A percentile compares a stretch with the other conserved stretches of the same genome.
phyloP scores from a whole-genome alignment of 1,284 basidiomycete genomes.

The Trichosporon faecale region DNA sequence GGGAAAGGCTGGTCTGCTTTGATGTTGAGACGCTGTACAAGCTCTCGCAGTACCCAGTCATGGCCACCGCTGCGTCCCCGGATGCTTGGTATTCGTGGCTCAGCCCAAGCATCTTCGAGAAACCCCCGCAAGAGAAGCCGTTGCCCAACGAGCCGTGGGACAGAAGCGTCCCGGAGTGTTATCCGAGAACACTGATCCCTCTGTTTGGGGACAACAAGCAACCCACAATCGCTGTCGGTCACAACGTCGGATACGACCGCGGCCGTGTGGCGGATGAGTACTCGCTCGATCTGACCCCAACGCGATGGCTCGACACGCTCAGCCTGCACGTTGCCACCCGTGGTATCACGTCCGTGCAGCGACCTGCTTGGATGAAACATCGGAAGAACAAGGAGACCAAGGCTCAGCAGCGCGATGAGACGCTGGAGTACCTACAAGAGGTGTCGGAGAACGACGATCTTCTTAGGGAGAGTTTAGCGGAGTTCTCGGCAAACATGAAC shows the following conservation, averaged over 20 bases:
- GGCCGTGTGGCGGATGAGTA: conserved; percentile 85
- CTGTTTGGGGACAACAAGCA: conserved; percentile 31
- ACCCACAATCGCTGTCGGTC: conserved; percentile 76
- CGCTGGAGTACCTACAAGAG: conserved; percentile 50
- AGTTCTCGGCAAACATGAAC: conserved; percentile 40
- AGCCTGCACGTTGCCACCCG: conserved; percentile 89
- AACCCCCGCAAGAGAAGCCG: conserved; percentile 29
- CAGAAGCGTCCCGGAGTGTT: conserved; percentile 23
- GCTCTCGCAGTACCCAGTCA: conserved; percentile 75
- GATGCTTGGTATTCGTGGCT: conserved; percentile 95
- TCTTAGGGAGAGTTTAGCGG: conserved; percentile 29
- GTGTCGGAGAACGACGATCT: conserved; percentile 57
- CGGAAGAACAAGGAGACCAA: conserved; percentile 55
- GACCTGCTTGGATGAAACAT: conserved; percentile 86
- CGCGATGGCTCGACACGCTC: conserved; percentile 92
- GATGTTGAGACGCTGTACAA: conserved; percentile 93
- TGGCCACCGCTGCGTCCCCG: conserved; percentile 81
- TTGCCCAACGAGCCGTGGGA: conserved; percentile 31
- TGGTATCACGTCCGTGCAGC: conserved; percentile 92
- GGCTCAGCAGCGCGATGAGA: conserved; percentile 37
- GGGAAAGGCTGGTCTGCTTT: conserved; percentile 72
- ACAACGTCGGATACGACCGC: conserved; percentile 94
- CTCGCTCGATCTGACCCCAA: conserved; percentile 63
- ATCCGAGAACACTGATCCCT: conserved; percentile 45
- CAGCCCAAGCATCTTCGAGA: conserved; percentile 81